These are phyloP conservation scores for Trichosporon sp. DNA, from an alignment of 1,284 basidiomycete species.

Conservation along the genomic window DNA sequence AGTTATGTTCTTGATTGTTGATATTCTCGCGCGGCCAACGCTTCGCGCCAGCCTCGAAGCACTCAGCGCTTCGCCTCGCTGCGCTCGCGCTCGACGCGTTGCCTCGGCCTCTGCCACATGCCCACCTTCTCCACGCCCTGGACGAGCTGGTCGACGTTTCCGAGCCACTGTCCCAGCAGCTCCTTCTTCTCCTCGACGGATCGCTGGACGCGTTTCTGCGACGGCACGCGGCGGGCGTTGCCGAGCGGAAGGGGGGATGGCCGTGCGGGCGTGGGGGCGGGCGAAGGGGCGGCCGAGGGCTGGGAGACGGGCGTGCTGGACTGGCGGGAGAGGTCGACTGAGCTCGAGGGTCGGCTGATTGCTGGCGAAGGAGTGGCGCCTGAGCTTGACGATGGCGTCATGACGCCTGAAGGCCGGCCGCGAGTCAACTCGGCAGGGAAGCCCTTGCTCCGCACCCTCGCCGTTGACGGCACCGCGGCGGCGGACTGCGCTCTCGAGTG, in stretches of 20 bases:
- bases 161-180: slow-evolving; percentile 68
- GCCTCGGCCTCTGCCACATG: slow-evolving; percentile 54
- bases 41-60: too few species aligned
- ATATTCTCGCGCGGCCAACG: too few species aligned
- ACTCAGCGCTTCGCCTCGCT: background rate
- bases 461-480: slow-evolving; percentile 12
- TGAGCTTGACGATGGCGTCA: slow-evolving; percentile 20
- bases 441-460: slow-evolving; percentile 21
- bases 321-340: background rate
- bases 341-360: background rate
- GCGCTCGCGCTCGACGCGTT: background rate
- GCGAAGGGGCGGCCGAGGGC: slow-evolving; percentile 7
- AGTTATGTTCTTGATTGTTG: too few species aligned
- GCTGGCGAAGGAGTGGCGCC: slow-evolving; percentile 10
- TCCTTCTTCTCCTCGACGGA: slow-evolving; percentile 77
- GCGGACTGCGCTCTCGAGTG: slow-evolving; percentile 12
- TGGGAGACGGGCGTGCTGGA: slow-evolving; percentile 14
- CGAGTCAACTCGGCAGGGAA: slow-evolving; percentile 41
- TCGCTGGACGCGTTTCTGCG: slow-evolving; percentile 7
- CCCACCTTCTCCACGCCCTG: slow-evolving; percentile 75
- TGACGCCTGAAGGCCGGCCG: slow-evolving; percentile 20
- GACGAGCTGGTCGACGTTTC: slow-evolving; percentile 79
- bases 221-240: slow-evolving; percentile 12
- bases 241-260: background rate
- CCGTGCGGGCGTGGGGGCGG: background rate